A percentile compares a stretch with the other conserved stretches of the same genome.
Evolutionary conservation across 768 basidiomycete genomes (phyloP).

Genomic region (Termitomyces sp.): DNA sequence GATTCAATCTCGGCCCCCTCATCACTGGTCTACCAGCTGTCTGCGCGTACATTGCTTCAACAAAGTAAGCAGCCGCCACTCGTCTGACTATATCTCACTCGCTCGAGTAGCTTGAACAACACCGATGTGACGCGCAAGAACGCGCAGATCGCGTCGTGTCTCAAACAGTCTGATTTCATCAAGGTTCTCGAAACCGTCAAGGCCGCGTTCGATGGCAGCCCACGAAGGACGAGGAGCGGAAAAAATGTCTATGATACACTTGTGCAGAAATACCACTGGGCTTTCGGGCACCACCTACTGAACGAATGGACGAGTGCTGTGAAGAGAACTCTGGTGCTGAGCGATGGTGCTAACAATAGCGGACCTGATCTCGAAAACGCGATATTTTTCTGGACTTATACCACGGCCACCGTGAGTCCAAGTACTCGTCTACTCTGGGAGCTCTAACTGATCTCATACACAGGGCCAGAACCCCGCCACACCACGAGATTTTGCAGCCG

Average conservation of each 20-base stretch:
- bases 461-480: conserved; percentile 13
- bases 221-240: conserved; percentile 10
- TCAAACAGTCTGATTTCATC: conserved; percentile 3
- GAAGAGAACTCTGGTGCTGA: conserved; percentile 29
- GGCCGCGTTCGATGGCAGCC: conserved; percentile 1
- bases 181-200: conserved; percentile 3
- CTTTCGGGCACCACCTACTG: conserved; percentile 13
- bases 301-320: conserved; percentile 31
- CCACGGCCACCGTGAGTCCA: conserved; percentile 32
- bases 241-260: conserved; percentile 13
- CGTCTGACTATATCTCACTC: neutral
- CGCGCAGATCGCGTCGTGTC: conserved; percentile 31
- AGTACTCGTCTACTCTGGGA: neutral
- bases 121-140: conserved; percentile 26
- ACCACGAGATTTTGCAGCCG: conserved; percentile 20
- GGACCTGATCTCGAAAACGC: conserved; percentile 30
- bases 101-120: conserved; percentile 27
- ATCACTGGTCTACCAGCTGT: conserved; percentile 43
- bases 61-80: conserved; percentile 29
- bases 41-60: conserved; percentile 48
- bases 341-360: conserved; percentile 15
- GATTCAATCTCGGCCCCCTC: conserved; percentile 37
- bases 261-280: conserved; percentile 5
- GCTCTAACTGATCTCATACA: neutral
- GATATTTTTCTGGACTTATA: conserved; percentile 46